Conservation (phyloP, 169 alveolate genomes). For the Eimeria acervulina region DNA sequence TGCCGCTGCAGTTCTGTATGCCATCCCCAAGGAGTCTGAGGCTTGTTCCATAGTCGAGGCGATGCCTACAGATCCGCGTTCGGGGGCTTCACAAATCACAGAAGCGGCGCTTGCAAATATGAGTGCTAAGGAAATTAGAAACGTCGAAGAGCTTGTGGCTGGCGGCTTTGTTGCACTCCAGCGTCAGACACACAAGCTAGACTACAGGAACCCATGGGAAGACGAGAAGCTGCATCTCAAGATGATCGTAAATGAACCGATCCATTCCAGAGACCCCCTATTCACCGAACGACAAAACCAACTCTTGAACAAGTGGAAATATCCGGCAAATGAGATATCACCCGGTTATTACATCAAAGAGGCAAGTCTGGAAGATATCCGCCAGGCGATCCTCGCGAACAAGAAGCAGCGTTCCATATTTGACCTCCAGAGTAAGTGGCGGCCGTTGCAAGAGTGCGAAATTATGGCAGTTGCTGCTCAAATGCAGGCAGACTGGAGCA, state of each 20-base stretch:
- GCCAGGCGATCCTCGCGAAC: constrained; percentile 60
- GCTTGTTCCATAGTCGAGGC: constrained; percentile 22
- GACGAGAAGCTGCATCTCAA: constrained; percentile 40
- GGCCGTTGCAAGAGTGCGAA: not conserved
- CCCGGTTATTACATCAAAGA: constrained; percentile 70
- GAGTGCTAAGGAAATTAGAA: constrained; percentile 40
- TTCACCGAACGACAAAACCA: constrained; percentile 16
- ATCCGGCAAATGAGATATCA: constrained; percentile 65
- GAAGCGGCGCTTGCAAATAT: constrained; percentile 43
- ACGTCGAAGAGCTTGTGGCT: constrained; percentile 61
- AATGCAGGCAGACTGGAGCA: not conserved
- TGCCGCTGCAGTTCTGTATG: constrained; percentile 58
- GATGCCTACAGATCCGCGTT: constrained; percentile 72
- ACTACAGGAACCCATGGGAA: constrained; percentile 63
- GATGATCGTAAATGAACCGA: constrained; percentile 61
- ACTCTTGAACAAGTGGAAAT: constrained; percentile 39
- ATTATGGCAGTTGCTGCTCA: not conserved
- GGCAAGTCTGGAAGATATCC: constrained; percentile 45
- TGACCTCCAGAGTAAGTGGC: constrained; percentile 56
- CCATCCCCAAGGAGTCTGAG: constrained; percentile 47
- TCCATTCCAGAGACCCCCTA: constrained; percentile 48
- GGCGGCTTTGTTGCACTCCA: constrained; percentile 74
- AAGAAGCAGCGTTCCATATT: constrained; percentile 55
- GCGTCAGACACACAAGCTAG: constrained; percentile 64
- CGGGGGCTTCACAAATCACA: constrained; percentile 56